Conservation (phyloP, 169 alveolate genomes). For the Plasmodium fragile region DNA sequence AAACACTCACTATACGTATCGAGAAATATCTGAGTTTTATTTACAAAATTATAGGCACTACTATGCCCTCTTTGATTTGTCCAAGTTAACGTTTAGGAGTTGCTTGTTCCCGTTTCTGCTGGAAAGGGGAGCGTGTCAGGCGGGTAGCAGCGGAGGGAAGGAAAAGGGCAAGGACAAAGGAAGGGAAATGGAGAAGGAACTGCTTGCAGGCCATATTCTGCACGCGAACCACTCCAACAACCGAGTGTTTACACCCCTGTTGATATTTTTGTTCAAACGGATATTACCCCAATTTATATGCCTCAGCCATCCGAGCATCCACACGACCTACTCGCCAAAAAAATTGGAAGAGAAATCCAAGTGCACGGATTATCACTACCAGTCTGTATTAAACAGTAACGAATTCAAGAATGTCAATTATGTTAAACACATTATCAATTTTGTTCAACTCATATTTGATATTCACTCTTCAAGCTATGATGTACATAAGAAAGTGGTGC, state of each 20-base stretch:
- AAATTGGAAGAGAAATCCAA: conserved; percentile 20
- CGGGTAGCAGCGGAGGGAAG: background rate
- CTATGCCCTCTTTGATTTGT: conserved; percentile 52
- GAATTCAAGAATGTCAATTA: conserved; percentile 43
- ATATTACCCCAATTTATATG: conserved; percentile 74
- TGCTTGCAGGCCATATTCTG: background rate
- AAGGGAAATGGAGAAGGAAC: background rate
- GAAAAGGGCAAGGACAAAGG: background rate
- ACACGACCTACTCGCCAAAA: conserved; percentile 19
- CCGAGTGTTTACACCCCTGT: conserved; percentile 55
- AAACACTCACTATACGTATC: conserved; percentile 20
- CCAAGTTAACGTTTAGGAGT: conserved; percentile 58
- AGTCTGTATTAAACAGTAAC: conserved; percentile 4
- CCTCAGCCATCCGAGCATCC: conserved; percentile 46
- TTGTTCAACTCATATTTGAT: conserved; percentile 64
- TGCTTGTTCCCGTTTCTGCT: conserved; percentile 54
- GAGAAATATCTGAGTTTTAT: conserved; percentile 71
- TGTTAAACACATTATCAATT: conserved; percentile 54
- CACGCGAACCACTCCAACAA: conserved; percentile 7
- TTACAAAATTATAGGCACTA: conserved; percentile 55
- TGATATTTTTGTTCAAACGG: conserved; percentile 63
- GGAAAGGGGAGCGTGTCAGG: conserved; percentile 6
- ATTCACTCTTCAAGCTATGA: conserved; percentile 49
- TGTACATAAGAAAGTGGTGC: conserved; percentile 57
- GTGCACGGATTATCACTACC: conserved; percentile 10